Percentiles rank a stretch among this genome's conserved stretches.
Conservation (phyloP, 2,329 filamentous ascomycete genomes). For the Penicillium corylophilum region DNA sequence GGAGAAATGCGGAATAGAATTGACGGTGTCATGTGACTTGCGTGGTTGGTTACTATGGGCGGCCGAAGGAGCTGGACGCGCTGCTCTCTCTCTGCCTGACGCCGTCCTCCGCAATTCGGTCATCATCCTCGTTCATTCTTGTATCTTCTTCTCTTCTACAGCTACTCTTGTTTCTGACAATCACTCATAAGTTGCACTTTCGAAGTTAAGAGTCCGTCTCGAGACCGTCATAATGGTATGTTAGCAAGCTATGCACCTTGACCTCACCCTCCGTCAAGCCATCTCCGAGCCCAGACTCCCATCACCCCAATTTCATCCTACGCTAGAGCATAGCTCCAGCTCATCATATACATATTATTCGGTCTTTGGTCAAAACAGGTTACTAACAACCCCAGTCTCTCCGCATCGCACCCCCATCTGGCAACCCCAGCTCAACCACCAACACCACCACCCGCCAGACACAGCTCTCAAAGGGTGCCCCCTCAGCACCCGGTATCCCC, state of each 20-base stretch:
- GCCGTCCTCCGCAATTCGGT: slow-evolving; percentile 18
- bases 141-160: slow-evolving; percentile 6
- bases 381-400: slow-evolving; percentile 63
- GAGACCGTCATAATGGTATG: slow-evolving; percentile 32
- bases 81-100: slow-evolving; percentile 25
- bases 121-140: slow-evolving; percentile 10
- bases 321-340: neutral
- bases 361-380: neutral
- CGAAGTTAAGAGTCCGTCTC: neutral
- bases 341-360: neutral
- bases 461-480: slow-evolving; percentile 65
- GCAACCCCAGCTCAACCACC: slow-evolving; percentile 65
- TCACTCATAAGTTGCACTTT: neutral
- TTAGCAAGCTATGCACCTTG: slow-evolving; percentile 22
- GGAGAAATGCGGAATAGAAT: slow-evolving; percentile 16
- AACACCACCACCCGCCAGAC: slow-evolving; percentile 60
- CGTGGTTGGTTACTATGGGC: slow-evolving; percentile 25
- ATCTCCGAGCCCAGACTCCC: slow-evolving; percentile 6
- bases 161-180: neutral
- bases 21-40: slow-evolving; percentile 28
- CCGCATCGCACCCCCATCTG: slow-evolving; percentile 75
- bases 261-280: slow-evolving; percentile 8
- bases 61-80: slow-evolving; percentile 40
- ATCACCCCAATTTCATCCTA: neutral
- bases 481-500: slow-evolving; percentile 88